Conservation (phyloP, 2,329 filamentous ascomycete genomes). For the Fusarium bulbicola region DNA sequence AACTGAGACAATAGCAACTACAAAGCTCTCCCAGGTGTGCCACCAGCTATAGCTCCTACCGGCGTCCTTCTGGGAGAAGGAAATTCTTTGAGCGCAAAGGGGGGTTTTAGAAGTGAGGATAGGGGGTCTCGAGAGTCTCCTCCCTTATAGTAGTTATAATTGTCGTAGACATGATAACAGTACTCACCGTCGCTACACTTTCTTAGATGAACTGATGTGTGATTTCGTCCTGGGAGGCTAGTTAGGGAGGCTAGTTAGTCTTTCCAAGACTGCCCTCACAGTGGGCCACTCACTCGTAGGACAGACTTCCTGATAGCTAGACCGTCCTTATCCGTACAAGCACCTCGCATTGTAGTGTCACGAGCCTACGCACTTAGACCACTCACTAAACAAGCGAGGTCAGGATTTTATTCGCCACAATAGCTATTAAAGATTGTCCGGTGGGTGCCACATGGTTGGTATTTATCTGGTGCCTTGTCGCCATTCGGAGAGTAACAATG, state of each 20-base stretch:
- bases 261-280: neutral
- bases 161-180: neutral
- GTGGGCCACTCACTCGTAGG: neutral
- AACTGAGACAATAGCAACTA: neutral
- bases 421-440: neutral
- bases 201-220: neutral
- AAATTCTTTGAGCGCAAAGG: neutral
- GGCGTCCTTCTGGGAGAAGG: neutral
- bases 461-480: neutral
- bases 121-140: neutral
- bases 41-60: neutral
- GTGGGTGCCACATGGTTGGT: neutral
- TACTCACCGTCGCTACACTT: neutral
- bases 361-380: neutral
- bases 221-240: neutral
- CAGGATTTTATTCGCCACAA: neutral
- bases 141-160: neutral
- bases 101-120: neutral
- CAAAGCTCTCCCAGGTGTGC: neutral
- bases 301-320: neutral
- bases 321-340: neutral
- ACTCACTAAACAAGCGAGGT: neutral
- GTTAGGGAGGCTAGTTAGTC: neutral
- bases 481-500: neutral
- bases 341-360: neutral